Conservation (phyloP, 1,284 basidiomycete genomes). For the Sporisorium sorghi region DNA sequence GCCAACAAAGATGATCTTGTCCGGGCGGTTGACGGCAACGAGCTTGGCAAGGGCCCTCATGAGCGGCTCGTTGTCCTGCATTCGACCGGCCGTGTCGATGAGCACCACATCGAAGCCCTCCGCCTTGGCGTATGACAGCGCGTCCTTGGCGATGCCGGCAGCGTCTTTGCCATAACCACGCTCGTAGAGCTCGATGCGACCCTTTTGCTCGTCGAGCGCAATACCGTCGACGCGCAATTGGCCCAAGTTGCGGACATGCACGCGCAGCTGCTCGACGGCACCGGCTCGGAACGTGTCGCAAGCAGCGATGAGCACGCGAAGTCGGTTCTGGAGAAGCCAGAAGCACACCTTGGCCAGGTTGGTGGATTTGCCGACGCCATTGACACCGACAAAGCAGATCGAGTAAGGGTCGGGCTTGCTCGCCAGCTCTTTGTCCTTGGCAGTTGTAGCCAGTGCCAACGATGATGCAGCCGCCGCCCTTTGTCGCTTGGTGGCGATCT, state of each 20-base stretch:
- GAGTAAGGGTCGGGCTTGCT: constrained; percentile 81
- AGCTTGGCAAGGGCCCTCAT: constrained; percentile 68
- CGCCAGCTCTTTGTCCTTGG: constrained; percentile 70
- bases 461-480: constrained; percentile 50
- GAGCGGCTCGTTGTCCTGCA: constrained; percentile 69
- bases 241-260: constrained; percentile 93
- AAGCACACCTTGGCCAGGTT: constrained; percentile 98
- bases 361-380: constrained; percentile 98
- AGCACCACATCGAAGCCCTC: constrained; percentile 66
- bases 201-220: constrained; percentile 72
- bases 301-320: constrained; percentile 94
- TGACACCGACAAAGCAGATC: constrained; percentile 98
- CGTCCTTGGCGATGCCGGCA: constrained; percentile 95
- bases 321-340: constrained; percentile 95
- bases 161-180: constrained; percentile 98
- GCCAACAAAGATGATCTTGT: constrained; percentile 69
- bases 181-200: constrained; percentile 91
- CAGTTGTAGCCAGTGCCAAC: constrained; percentile 66
- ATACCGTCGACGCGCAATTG: constrained; percentile 74
- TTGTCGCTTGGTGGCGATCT: constrained; percentile 73
- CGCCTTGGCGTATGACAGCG: constrained; percentile 73
- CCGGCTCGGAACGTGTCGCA: constrained; percentile 99
- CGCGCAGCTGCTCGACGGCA: constrained; percentile 95
- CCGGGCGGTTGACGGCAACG: constrained; percentile 65
- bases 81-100: constrained; percentile 68